phyloP scores from a whole-genome alignment of 2,329 filamentous ascomycete species.

The Aspergillus sp. region DNA sequence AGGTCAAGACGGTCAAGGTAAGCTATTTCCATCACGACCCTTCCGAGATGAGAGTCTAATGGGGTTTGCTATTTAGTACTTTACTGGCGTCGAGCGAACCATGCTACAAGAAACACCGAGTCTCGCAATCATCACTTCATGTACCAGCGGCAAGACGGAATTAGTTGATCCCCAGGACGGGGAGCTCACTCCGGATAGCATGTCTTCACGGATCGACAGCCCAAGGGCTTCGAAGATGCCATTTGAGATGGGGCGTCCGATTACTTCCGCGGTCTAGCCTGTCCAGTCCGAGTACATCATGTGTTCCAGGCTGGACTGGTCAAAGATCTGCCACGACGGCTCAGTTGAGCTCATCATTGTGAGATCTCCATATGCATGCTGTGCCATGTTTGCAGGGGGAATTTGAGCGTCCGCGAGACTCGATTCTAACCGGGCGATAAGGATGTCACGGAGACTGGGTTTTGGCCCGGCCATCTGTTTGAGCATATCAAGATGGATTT shows the following conservation, averaged over 20 bases:
- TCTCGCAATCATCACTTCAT: neutral
- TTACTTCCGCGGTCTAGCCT: neutral
- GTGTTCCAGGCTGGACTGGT: conserved; percentile 11
- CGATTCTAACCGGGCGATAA: conserved; percentile 11
- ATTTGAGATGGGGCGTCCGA: neutral
- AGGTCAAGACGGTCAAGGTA: neutral
- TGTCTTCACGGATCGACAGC: conserved; percentile 3
- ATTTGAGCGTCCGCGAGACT: conserved; percentile 5
- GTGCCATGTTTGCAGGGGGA: neutral
- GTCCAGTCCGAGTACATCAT: conserved; percentile 14
- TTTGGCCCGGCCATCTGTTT: conserved; percentile 7
- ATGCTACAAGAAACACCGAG: neutral
- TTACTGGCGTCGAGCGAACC: neutral
- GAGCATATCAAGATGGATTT: conserved; percentile 11
- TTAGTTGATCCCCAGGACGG: neutral
- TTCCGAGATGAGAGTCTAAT: too few species aligned
- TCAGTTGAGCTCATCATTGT: neutral
- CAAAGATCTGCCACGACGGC: conserved; percentile 9
- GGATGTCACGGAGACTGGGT: conserved; percentile 1
- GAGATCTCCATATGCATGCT: neutral
- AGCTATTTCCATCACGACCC: neutral
- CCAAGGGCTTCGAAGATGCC: conserved; percentile 1
- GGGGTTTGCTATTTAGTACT: neutral
- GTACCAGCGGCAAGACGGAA: neutral
- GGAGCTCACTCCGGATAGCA: conserved; percentile 3